Percentiles rank a stretch among this genome's conserved stretches.
Evolutionary conservation across 768 basidiomycete genomes (phyloP).

Genomic region (Suillus occidentalis): DNA sequence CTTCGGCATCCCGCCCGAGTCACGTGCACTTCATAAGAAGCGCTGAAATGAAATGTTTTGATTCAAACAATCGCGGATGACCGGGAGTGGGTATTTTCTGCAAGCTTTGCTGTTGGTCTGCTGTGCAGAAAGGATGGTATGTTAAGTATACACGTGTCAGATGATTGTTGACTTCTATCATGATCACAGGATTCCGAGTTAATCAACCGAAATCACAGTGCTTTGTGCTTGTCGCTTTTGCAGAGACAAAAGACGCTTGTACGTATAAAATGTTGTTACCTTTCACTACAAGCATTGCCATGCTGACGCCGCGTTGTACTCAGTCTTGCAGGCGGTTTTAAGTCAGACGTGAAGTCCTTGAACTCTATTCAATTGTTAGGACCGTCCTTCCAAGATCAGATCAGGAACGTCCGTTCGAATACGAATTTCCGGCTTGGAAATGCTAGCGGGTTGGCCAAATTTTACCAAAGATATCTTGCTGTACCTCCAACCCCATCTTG

Average conservation of each 20-base stretch:
- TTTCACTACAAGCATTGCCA: slow-evolving; percentile 1
- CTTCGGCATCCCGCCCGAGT: slow-evolving; percentile 1
- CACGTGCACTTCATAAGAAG: slow-evolving; percentile 2
- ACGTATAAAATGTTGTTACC: slow-evolving; percentile 4
- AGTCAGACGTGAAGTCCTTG: not conserved
- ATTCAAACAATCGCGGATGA: slow-evolving; percentile 5
- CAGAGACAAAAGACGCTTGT: slow-evolving; percentile 4
- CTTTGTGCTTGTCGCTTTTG: not conserved
- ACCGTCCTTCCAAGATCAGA: slow-evolving; percentile 2
- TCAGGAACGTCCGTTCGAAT: slow-evolving; percentile 3
- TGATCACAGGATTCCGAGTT: not conserved
- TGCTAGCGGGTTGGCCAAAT: slow-evolving; percentile 9
- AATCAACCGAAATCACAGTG: not conserved
- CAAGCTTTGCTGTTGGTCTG: not conserved
- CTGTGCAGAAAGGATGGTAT: not conserved
- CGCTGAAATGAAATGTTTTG: slow-evolving; percentile 2
- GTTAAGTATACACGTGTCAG: not conserved
- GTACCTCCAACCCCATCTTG: slow-evolving; percentile 8
- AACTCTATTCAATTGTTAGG: not conserved
- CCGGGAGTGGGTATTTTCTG: not conserved
- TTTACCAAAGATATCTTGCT: slow-evolving; percentile 32
- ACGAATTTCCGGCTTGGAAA: not conserved
- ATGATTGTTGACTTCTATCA: not conserved
- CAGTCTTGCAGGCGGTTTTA: not conserved
- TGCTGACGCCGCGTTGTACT: slow-evolving; percentile 4